phyloP scores from a whole-genome alignment of 176 grass and related monocot species.

The Ensete ventricosum region DNA sequence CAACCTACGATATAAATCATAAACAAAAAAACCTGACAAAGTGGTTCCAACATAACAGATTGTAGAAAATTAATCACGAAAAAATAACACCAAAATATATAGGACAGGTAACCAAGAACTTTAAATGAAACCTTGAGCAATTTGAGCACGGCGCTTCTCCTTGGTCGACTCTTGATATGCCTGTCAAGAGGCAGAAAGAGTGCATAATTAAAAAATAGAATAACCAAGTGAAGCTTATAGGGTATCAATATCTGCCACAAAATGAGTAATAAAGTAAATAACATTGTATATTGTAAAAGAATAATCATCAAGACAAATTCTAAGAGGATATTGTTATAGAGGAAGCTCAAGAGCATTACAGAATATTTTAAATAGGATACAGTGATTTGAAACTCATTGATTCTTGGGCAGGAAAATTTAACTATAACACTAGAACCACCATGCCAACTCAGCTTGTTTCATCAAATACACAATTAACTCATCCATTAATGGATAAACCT shows the following conservation, averaged over 20 bases:
- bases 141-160: conserved; percentile 79
- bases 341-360: too few relatives aligned
- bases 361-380: too few relatives aligned
- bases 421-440: too few relatives aligned
- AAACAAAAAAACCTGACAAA: too few relatives aligned
- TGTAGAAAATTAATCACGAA: neutral
- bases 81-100: neutral
- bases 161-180: conserved; percentile 97
- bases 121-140: conserved; percentile 53
- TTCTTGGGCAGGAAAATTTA: too few relatives aligned
- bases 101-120: neutral
- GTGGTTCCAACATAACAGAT: neutral
- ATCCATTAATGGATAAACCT: too few relatives aligned
- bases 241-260: neutral
- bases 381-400: too few relatives aligned
- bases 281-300: neutral
- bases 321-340: neutral
- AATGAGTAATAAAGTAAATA: neutral
- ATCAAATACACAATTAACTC: too few relatives aligned
- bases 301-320: neutral
- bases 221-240: neutral
- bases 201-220: neutral
- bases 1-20: too few relatives aligned
- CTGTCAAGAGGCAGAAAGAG: conserved; percentile 24
- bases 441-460: too few relatives aligned